Evolutionary conservation across 495 filamentous ascomycete species (phyloP).

Genomic region (Hyaloscypha bicolor): DNA sequence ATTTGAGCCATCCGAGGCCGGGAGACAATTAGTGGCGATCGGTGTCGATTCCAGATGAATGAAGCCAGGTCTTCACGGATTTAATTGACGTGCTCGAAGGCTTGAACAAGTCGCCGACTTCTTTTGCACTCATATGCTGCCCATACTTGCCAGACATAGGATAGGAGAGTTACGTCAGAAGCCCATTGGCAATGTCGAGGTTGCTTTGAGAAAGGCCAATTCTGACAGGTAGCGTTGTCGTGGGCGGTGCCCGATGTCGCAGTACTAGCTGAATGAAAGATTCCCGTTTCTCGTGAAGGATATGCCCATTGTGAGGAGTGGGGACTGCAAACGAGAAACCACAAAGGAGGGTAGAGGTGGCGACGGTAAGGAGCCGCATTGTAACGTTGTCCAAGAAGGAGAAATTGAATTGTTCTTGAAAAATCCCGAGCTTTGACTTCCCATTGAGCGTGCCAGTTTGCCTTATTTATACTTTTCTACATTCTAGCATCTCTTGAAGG

Average conservation of each 20-base stretch:
- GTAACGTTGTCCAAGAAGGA: neutral
- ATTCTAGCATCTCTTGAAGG: too few relatives aligned
- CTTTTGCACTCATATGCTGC: constrained; percentile 49
- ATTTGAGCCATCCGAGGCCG: constrained; percentile 46
- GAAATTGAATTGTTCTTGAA: too few relatives aligned
- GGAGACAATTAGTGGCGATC: constrained; percentile 38
- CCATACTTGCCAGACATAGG: constrained; percentile 52
- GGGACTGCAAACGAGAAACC: constrained; percentile 6
- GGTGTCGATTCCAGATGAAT: constrained; percentile 49
- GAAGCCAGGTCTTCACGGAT: constrained; percentile 52
- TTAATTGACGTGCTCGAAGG: constrained; percentile 45
- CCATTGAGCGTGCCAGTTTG: too few relatives aligned
- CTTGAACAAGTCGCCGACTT: constrained; percentile 56
- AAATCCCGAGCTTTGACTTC: too few relatives aligned
- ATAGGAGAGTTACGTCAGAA: constrained; percentile 48
- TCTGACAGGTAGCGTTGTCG: constrained; percentile 44
- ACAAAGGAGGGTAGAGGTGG: neutral
- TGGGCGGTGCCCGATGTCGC: constrained; percentile 1
- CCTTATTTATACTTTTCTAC: too few relatives aligned
- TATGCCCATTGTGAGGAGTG: neutral
- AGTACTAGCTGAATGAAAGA: neutral
- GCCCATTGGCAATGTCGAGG: constrained; percentile 48
- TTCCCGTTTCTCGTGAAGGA: constrained; percentile 9
- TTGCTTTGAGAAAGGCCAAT: constrained; percentile 55
- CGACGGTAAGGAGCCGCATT: constrained; percentile 6